phyloP scores from a whole-genome alignment of 2,329 filamentous ascomycete genomes.

The Bipolaris gigantea region DNA sequence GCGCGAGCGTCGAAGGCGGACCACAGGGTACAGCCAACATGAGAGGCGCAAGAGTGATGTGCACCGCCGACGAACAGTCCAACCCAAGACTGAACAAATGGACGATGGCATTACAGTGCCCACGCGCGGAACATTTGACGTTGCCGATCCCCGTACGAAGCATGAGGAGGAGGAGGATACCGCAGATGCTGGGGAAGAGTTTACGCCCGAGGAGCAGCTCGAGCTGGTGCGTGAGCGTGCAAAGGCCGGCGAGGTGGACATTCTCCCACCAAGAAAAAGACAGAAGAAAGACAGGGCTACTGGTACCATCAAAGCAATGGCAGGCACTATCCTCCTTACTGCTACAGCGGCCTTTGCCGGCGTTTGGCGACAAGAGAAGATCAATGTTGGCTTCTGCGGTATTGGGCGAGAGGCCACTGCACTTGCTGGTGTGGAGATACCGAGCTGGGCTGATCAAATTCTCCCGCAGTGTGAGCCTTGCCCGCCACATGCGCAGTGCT shows the following conservation, averaged over 20 bases:
- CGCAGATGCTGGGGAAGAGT: conserved; percentile 81
- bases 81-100: conserved; percentile 47
- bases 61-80: conserved; percentile 49
- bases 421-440: conserved; percentile 65
- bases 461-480: conserved; percentile 87
- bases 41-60: conserved; percentile 50
- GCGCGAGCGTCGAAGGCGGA: conserved; percentile 56
- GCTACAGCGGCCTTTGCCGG: conserved; percentile 71
- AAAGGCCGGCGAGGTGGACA: conserved; percentile 56
- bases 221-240: conserved; percentile 74
- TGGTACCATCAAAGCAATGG: conserved; percentile 62
- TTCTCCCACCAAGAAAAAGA: conserved; percentile 46
- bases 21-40: conserved; percentile 47
- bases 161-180: conserved; percentile 45
- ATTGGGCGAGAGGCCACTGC: conserved; percentile 65
- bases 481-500: conserved; percentile 88
- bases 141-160: conserved; percentile 53
- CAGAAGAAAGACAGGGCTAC: conserved; percentile 45
- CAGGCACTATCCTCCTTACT: conserved; percentile 71
- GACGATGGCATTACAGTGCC: conserved; percentile 59
- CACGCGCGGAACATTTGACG: conserved; percentile 61
- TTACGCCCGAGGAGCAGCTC: conserved; percentile 82
- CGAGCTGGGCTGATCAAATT: conserved; percentile 70
- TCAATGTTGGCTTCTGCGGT: conserved; percentile 94
- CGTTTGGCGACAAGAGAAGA: conserved; percentile 92